Conservation (phyloP, 108 stramenopile species). For the Parmales sp. region DNA sequence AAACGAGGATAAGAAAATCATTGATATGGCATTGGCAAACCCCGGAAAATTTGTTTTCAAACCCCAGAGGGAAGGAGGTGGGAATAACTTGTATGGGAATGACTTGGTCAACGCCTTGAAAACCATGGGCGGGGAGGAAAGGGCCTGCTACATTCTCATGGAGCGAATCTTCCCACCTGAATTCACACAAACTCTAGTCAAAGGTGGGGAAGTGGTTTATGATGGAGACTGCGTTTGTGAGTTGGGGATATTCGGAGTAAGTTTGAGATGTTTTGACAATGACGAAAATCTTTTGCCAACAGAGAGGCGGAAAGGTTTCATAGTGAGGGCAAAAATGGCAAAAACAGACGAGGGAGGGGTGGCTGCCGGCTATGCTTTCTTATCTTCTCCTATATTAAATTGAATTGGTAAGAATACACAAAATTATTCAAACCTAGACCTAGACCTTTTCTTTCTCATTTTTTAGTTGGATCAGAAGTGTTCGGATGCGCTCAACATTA, state of each 20-base stretch:
- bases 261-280: conserved; percentile 10
- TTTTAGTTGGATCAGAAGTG: no score
- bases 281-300: conserved; percentile 18
- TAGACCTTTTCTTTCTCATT: no score
- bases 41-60: conserved; percentile 40
- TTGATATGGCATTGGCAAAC: conserved; percentile 16
- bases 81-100: conserved; percentile 49
- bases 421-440: no score
- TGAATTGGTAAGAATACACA: not conserved
- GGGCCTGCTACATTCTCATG: conserved; percentile 35
- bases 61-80: conserved; percentile 59
- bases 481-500: no score
- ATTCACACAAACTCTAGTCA: conserved; percentile 13
- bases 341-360: conserved; percentile 55
- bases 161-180: conserved; percentile 24
- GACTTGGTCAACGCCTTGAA: conserved; percentile 20
- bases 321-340: conserved; percentile 40
- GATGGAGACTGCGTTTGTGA: conserved; percentile 24
- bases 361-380: conserved; percentile 48
- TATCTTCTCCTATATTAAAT: conserved; percentile 31
- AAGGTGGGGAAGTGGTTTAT: not conserved
- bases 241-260: conserved; percentile 41
- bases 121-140: conserved; percentile 10
- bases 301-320: conserved; percentile 29
- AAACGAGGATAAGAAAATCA: conserved; percentile 1